Evolutionary conservation across 78 protist genomes (phyloP).

Genomic region (Protostelium mycophagum): DNA sequence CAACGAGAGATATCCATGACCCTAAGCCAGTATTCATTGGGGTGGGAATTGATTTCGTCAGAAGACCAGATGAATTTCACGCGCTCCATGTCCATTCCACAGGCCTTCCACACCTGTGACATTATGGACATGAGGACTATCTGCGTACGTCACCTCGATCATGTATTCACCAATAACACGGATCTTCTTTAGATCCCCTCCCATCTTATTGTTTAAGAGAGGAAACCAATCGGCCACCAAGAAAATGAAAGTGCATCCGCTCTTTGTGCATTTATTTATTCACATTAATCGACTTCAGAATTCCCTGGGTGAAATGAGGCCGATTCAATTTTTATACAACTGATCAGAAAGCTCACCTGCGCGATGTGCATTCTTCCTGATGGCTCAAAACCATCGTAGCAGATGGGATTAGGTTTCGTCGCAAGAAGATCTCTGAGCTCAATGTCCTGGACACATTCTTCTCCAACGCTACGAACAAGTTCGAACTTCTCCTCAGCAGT

Average conservation of each 20-base stretch:
- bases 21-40: constrained; percentile 89
- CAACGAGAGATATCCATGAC: constrained; percentile 89
- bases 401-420: constrained; percentile 72
- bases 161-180: constrained; percentile 90
- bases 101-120: constrained; percentile 90
- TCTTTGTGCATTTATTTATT: constrained; percentile 88
- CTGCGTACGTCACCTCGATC: constrained; percentile 69
- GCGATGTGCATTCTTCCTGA: constrained; percentile 99
- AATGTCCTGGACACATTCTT: constrained; percentile 82
- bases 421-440: constrained; percentile 77
- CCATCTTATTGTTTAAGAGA: constrained; percentile 97
- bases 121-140: not conserved
- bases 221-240: constrained; percentile 99
- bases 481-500: constrained; percentile 46
- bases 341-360: constrained; percentile 51
- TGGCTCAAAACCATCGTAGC: constrained; percentile 99
- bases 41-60: constrained; percentile 84
- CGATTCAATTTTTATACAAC: not conserved
- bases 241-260: constrained; percentile 90
- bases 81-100: constrained; percentile 92
- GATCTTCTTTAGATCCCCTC: constrained; percentile 93
- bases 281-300: constrained; percentile 95
- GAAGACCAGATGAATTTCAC: constrained; percentile 92
- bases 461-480: constrained; percentile 78
- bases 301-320: too few relatives aligned